These are phyloP conservation scores for Trametes meyenii DNA, from an alignment of 768 basidiomycete species.

Conservation along the genomic window DNA sequence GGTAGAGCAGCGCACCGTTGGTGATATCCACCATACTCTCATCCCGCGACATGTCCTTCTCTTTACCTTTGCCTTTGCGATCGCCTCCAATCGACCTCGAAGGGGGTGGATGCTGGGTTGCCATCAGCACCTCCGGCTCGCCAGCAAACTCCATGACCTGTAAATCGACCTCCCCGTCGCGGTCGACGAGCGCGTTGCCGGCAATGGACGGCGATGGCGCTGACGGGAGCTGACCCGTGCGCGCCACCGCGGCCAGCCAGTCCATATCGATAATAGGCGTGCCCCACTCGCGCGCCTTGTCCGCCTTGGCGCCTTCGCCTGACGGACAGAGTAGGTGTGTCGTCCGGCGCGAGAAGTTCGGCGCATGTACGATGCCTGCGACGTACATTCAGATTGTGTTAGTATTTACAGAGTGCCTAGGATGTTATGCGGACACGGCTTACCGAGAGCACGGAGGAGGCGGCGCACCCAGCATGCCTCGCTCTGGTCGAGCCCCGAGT, in stretches of 20 bases:
- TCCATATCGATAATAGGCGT: constrained; percentile 68
- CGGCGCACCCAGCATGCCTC: constrained; percentile 68
- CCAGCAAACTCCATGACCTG: background rate
- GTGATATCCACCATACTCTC: constrained; percentile 44
- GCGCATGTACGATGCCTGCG: constrained; percentile 56
- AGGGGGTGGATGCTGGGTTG: constrained; percentile 11
- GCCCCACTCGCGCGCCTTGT: constrained; percentile 79
- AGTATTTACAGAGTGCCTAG: background rate
- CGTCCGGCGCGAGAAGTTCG: constrained; percentile 63
- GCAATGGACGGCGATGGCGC: constrained; percentile 21
- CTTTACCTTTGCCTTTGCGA: constrained; percentile 40
- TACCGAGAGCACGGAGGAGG: constrained; percentile 70
- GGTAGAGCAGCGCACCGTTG: constrained; percentile 38
- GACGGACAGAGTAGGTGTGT: constrained; percentile 85
- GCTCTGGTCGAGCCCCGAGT: constrained; percentile 76
- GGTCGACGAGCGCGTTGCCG: background rate
- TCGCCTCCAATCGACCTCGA: constrained; percentile 22
- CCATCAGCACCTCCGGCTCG: constrained; percentile 9
- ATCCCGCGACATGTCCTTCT: constrained; percentile 21
- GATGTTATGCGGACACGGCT: constrained; percentile 9
- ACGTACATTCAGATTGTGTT: background rate
- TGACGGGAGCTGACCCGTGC: constrained; percentile 50
- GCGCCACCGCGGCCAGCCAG: constrained; percentile 70
- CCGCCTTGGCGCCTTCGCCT: constrained; percentile 70
- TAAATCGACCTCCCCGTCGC: constrained; percentile 11